Base-by-base conservation (phyloP, 495 filamentous ascomycete genomes). In the Aspergillus campestris region DNA sequence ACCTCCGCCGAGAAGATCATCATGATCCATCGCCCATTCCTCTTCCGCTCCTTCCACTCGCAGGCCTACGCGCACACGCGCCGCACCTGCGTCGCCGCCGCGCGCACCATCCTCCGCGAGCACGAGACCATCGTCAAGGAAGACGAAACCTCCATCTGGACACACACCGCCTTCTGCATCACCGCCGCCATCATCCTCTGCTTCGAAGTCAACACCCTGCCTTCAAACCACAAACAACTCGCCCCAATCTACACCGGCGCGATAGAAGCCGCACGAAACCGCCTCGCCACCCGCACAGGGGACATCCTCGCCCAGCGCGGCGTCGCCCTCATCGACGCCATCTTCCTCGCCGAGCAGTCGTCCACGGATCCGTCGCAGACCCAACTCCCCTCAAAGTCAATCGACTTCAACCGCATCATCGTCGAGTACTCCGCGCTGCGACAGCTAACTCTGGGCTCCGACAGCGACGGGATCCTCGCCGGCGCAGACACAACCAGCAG, bases 1-100 rank as follows among this genome's bases (percentile, higher is more conserved):
- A 71, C 67, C 3, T 59, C 64, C n/a, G 64, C 64, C 0, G 68
- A 75, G 44, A 75, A 75, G 40, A 68, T 75, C 33, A 75, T 75
- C 40, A 74, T 74, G 72, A 68, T 75, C 24, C 69, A 75, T 49
- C 63, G 71, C 15, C 60, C 60, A 1, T 74, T 75, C 44, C 53
- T 75, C 0, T 68, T 64, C 37, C 58, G 56, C 29, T 70, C 67
- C 36, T 74, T 74, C 43, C 52, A 63, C 10, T 60, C 64, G 13
- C 57, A 61, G 5, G 62, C 49, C 30, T 75, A 63, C 42, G 56
- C 47, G 14, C 67, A 67, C 13, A 68, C 68, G 34, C 53, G 70
- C 14, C 60, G 67, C 34, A 71, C 70, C 6, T 73, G 68, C 41
- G 56, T 71, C 27, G 65, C 63, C 0, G 65, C 70, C 1, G 65